A percentile compares a stretch with the other conserved stretches of the same genome.
These are phyloP conservation scores for Kwoniella sp. DNA, from an alignment of 768 basidiomycete genomes.

Conservation along the genomic window DNA sequence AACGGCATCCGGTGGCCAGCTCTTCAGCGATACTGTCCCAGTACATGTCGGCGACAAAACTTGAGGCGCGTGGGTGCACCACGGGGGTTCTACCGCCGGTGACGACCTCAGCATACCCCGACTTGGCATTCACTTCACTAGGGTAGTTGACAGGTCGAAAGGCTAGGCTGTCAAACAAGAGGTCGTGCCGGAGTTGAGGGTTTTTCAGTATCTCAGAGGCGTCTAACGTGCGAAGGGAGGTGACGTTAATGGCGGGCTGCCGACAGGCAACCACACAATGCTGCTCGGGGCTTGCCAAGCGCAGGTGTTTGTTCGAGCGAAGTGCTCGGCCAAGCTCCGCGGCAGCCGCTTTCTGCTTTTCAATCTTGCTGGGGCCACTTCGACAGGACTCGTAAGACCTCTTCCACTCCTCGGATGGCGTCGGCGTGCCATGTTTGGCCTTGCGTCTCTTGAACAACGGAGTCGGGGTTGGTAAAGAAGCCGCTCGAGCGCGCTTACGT, in stretches of 20 bases:
- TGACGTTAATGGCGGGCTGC: conserved; percentile 72
- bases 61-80: conserved; percentile 10
- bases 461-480: conserved; percentile 22
- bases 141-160: conserved; percentile 46
- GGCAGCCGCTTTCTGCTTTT: conserved; percentile 19
- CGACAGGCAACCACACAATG: conserved; percentile 25
- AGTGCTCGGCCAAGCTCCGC: conserved; percentile 15
- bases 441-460: conserved; percentile 26
- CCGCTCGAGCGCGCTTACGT: conserved; percentile 14
- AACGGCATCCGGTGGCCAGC: conserved; percentile 66
- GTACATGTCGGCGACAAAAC: conserved; percentile 68
- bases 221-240: conserved; percentile 79
- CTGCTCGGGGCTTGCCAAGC: neutral
- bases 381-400: conserved; percentile 9
- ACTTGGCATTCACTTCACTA: conserved; percentile 24
- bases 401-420: conserved; percentile 22
- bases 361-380: conserved; percentile 10
- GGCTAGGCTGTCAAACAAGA: conserved; percentile 66
- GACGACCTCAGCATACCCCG: conserved; percentile 16
- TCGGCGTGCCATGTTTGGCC: conserved; percentile 15
- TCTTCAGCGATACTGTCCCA: conserved; percentile 79
- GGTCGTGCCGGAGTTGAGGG: conserved; percentile 85
- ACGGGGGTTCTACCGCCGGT: conserved; percentile 33
- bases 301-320: conserved; percentile 3
- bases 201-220: conserved; percentile 78